Base-by-base conservation (phyloP, 2,329 filamentous ascomycete genomes). In the Pseudogymnoascus sp. region DNA sequence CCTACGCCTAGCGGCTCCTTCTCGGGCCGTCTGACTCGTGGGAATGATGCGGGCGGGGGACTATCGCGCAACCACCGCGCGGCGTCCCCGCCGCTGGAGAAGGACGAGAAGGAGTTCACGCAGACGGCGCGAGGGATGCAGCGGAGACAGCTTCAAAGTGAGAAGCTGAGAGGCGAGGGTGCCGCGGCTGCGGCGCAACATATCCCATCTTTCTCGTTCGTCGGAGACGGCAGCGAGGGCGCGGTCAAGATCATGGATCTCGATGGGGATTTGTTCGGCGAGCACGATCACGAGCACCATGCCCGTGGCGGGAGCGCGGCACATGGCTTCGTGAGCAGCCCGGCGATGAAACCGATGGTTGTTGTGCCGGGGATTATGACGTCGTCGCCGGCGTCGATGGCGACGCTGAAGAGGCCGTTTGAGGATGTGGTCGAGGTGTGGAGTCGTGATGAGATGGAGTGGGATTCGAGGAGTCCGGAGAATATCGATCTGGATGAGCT, bases 51-150 rank as follows among this genome's bases (percentile, higher is more conserved):
- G 69, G 74, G 68, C 60, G 73, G 68, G 61, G 71, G 66, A 64
- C 76, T 80, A 59, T 73, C 77, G 57, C 82, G 87, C 67, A 85
- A 83, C 64, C 81, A 85, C 63, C 85, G 89, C 63, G 88, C 87
- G n/a, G 85, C 88, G 22, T 94, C 90, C 65, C 92, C 93, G 59
- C 91, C 91, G 14, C 80, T 97, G 37, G 93, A 97, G 76, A 91
- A 89, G 69, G 93, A 97, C 68, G 93, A 97, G 78, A 90, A 89
- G 70, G 94, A 97, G 74, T 99, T 99, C 71, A 97, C 93, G 6
- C 90, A 96, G 75, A 97, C 92, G 1, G 94, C 94, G 14, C 90
- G 91, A 67, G 90, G 88, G 57, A 83, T 97, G 68, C 90, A 84
- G 68, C 73, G 73, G 63, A 85, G 83, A 71, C 78, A 82, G 64